These are phyloP conservation scores for Clonostachys sp. DNA, from an alignment of 2,329 filamentous ascomycete species.

Conservation along the genomic window DNA sequence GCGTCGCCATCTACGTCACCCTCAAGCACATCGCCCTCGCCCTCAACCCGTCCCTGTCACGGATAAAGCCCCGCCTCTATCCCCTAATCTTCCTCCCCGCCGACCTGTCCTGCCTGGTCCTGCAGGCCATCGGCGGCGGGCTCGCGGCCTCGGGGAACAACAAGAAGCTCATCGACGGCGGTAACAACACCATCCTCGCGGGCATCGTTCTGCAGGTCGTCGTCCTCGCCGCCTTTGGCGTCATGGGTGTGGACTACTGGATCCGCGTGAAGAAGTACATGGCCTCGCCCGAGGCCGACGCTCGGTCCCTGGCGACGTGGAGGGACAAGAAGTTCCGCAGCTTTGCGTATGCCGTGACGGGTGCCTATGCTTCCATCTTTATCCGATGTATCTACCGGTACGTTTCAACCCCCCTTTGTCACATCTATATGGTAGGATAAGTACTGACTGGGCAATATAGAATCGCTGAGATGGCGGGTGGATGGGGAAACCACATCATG, in stretches of 20 bases:
- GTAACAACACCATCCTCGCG: conserved; percentile 48
- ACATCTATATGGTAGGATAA: neutral
- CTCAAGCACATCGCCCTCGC: conserved; percentile 53
- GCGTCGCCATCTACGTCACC: conserved; percentile 59
- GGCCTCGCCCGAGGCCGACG: conserved; percentile 16
- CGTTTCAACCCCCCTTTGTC: conserved; percentile 9
- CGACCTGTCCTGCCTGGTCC: conserved; percentile 52
- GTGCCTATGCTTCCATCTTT: conserved; percentile 39
- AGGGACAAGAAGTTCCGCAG: conserved; percentile 30
- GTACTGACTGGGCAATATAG: conserved; percentile 18
- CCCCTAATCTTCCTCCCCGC: conserved; percentile 55
- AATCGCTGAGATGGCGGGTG: conserved; percentile 59
- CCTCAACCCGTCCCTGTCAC: conserved; percentile 43
- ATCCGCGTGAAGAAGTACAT: conserved; percentile 34
- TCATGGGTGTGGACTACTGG: conserved; percentile 37
- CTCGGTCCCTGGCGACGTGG: conserved; percentile 31
- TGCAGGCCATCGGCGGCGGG: conserved; percentile 54
- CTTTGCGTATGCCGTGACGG: conserved; percentile 37
- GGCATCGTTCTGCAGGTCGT: conserved; percentile 49
- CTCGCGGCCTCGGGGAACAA: conserved; percentile 47
- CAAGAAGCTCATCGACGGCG: conserved; percentile 30
- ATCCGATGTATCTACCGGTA: conserved; percentile 52
- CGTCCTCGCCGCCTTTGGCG: conserved; percentile 41
- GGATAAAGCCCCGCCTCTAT: conserved; percentile 44
- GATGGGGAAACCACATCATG: conserved; percentile 62